Percentiles rank a stretch among this genome's conserved stretches.
Evolutionary conservation across 1,139 yeast genomes (phyloP).

Genomic region (Nakaseomyces sp.): DNA sequence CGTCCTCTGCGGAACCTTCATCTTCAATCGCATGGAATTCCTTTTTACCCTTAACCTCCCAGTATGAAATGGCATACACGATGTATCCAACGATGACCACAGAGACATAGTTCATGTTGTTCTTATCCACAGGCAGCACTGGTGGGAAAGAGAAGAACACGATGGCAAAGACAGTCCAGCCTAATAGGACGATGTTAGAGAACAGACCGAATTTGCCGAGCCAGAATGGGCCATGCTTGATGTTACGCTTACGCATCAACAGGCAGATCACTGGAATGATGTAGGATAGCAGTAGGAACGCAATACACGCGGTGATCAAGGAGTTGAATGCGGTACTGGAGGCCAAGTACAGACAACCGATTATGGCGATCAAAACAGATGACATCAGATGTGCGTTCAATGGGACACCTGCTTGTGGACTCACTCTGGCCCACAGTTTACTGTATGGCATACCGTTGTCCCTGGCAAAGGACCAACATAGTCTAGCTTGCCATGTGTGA

Average conservation of each 20-base stretch:
- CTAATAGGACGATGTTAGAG: conserved; percentile 46
- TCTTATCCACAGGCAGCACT: conserved; percentile 51
- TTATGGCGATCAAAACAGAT: conserved; percentile 38
- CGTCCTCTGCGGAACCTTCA: conserved; percentile 11
- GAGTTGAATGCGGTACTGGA: conserved; percentile 50
- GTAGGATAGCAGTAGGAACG: conserved; percentile 43
- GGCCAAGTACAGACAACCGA: conserved; percentile 46
- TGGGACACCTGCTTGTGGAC: conserved; percentile 42
- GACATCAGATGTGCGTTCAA: conserved; percentile 48
- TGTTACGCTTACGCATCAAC: conserved; percentile 48
- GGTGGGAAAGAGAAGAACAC: conserved; percentile 64
- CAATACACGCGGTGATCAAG: conserved; percentile 47
- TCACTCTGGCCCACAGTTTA: conserved; percentile 39
- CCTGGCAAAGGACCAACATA: conserved; percentile 72
- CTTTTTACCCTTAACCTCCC: conserved; percentile 40
- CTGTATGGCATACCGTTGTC: conserved; percentile 51
- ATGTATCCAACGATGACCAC: conserved; percentile 53
- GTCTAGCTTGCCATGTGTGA: conserved; percentile 70
- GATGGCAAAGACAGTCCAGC: conserved; percentile 53
- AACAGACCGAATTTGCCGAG: conserved; percentile 51
- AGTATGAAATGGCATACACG: conserved; percentile 46
- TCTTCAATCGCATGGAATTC: conserved; percentile 30
- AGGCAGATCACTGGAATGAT: conserved; percentile 45
- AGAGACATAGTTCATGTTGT: conserved; percentile 64
- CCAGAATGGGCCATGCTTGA: conserved; percentile 66